Base-by-base conservation (phyloP, 2,329 filamentous ascomycete genomes). In the Orbilia quercus region DNA sequence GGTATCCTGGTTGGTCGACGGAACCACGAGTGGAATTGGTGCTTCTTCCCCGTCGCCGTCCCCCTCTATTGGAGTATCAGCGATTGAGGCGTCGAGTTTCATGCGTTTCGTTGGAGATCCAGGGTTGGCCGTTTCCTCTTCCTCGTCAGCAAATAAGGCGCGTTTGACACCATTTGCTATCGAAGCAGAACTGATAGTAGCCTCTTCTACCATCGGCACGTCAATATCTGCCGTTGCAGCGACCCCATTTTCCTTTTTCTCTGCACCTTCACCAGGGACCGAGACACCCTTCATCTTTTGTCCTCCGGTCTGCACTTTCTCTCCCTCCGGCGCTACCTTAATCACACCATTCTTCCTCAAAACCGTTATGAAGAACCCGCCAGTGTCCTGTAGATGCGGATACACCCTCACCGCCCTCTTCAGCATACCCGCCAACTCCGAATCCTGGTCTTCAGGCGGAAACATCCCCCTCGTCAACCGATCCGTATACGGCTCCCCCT, bases 291-390 rank as follows among this genome's bases (percentile, higher is more conserved):
- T 67, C 70, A 67, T 57, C 45, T 59, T 65, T 40, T 70, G 63
- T 5, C 57, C 70, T 2, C 63, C 64, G 11, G 70, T 67, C 40
- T 59, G 63, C 18, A 60, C 53, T 42, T 60, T 66, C 62, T 78
- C 73, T 34, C 71, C 38, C 23, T 73, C 69, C 7, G 69, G 69
- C 0, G 69, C 60, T 7, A 97, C 95, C 23, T 66, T 73, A n/a
- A 73, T 65, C 38, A 53, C 22, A 12, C 87, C 86, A 80, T 89
- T 89, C 85, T 99, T 99, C 83, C 97, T 91, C 16, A 99, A 82
- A 0, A 97, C 93, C 0, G 92, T 90, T 79, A 99, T 97, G 83
- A 99, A 99, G 85, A 99, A 99, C 20, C 90, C 94, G 64, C 95
- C 95, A 1, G 95, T 99, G 78, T 99, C 92, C 81, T 99, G 95